A percentile compares a stretch with the other conserved stretches of the same genome.
These are phyloP conservation scores for Blastobotrys attinorum DNA, from an alignment of 805 yeast genomes.

Conservation along the genomic window DNA sequence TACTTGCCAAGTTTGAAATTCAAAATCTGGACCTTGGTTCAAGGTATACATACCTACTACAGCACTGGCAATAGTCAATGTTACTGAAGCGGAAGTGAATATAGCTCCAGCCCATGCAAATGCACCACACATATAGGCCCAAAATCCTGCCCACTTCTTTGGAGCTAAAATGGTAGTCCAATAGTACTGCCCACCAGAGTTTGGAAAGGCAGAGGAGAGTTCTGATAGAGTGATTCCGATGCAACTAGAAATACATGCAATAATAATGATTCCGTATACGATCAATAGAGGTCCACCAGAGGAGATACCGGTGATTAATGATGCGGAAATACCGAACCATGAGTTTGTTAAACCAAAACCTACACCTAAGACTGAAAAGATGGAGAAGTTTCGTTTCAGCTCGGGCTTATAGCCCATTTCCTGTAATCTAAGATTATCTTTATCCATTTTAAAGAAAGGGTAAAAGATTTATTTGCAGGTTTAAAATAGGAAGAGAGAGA, in stretches of 20 bases:
- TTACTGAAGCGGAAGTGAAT: slow-evolving; percentile 54
- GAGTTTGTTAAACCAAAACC: slow-evolving; percentile 57
- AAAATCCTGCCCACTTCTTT: slow-evolving; percentile 38
- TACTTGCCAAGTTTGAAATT: slow-evolving; percentile 23
- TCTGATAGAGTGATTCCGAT: slow-evolving; percentile 70
- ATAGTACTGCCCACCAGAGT: slow-evolving; percentile 20
- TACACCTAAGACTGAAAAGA: slow-evolving; percentile 42
- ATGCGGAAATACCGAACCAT: slow-evolving; percentile 52
- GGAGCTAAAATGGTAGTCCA: slow-evolving; percentile 23
- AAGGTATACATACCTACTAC: slow-evolving; percentile 44
- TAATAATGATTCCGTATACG: slow-evolving; percentile 56
- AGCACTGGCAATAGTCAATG: slow-evolving; percentile 45
- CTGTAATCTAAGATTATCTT: slow-evolving; percentile 15
- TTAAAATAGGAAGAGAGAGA: neutral
- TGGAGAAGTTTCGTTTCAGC: slow-evolving; percentile 48
- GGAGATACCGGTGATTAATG: slow-evolving; percentile 46
- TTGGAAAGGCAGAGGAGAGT: slow-evolving; percentile 32
- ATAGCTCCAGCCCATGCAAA: slow-evolving; percentile 55
- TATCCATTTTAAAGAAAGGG: neutral
- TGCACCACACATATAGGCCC: slow-evolving; percentile 54
- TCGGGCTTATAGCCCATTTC: slow-evolving; percentile 58
- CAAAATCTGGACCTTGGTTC: slow-evolving; percentile 30
- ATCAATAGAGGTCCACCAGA: slow-evolving; percentile 56
- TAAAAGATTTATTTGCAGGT: neutral
- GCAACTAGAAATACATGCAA: slow-evolving; percentile 45